Evolutionary conservation across 495 filamentous ascomycete genomes (phyloP), one percentile per base, ranked within the genome.

Genomic region (Schizothecium vesticola): DNA sequence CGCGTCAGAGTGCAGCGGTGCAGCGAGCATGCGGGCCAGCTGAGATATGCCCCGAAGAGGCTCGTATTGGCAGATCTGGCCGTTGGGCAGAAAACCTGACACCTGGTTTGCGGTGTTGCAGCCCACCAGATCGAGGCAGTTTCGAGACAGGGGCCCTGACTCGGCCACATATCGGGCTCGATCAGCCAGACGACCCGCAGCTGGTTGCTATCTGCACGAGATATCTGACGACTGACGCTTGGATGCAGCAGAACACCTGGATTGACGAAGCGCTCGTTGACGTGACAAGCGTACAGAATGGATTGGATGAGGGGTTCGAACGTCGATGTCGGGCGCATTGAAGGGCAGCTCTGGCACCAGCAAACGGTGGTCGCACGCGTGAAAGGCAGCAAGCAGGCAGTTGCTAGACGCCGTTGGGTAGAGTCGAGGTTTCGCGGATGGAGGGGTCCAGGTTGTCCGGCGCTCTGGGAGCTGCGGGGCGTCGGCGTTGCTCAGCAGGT

Each of bases 41-140:
- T 68, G 43, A 69, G 71, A 22, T 36, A 28, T 31, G 43, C 24
- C 62, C n/a, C 16, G 22, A 33, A 67, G 3, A 59, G 21, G 25
- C 29, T 65, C 64, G 71, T 71, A 75, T 72, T 69, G 69, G 73
- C 11, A 70, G 61, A 16, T 25, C 51, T 23, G n/a, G 66, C 62
- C 61, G 73, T 76, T 74, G 72, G 75, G 74, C 74, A 72, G 70
- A 24, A 71, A 74, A 59, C 61, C 24, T 26, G 51, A 55, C 51
- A 70, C 66, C 62, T 70, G 67, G 69, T 69, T 69, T 62, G 66
- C 65, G 67, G 61, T 25, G 55, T 56, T 59, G 68, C 63, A 63
- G 28, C 63, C 65, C 36, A 67, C 58, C 66, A 74, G 72, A 75
- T 76, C 70, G 65, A 76, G 70, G 69, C 31, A 57, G 63, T 51